Base-by-base conservation (phyloP, 176 grass and related monocot genomes). In the Oryza coarctata region DNA sequence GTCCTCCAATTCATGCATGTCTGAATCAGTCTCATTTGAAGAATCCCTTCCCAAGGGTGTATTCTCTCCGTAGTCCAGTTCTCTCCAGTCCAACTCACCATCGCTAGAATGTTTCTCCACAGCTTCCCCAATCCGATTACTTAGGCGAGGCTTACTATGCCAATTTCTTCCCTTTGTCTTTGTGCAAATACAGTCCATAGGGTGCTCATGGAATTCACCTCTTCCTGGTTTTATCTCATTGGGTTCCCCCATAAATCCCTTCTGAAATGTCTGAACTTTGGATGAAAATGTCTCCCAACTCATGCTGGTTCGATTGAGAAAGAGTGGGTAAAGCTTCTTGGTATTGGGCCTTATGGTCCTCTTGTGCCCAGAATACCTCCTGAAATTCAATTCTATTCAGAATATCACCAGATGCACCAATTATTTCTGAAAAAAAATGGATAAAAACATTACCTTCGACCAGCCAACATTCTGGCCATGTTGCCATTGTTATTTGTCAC, bases 401-500 rank as follows among this genome's bases (percentile, higher is more conserved):
- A 85, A 30, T 78, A 82, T 81, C 65, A 65, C 39, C 62, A 36
- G 22, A 83, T 36, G 55, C 10, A 60, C 9, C 8, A 1, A 23
- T 20, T 70, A 76, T 63, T 74, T 28, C 7, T 14, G 14, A 40
- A 65, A 35, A 70, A 69, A 70, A 69, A 10, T 20, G n/a, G 1
- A 26, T 41, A 81, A 73, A 52, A 50, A 77, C 9, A 47, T 31
- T 93, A 95, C 97, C 97, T 99, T 87, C 89, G 81, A 63, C 97
- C 97, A 36, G 97, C 97, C 83, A 99, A 83, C 77, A 99, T 99
- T 79, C 83, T 91, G 14, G 97, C 97, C 97, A 99, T 99, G 77
- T 99, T 99, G 72, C 97, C 97, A 52, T 99, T 99, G 86, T 99
- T 99, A 82, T 99, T 99, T 40, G 93, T 90, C 43, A 99, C 87